These are phyloP conservation scores for Phaeodactylum tricornutum DNA, from an alignment of 108 stramenopile genomes.

Conservation along the genomic window DNA sequence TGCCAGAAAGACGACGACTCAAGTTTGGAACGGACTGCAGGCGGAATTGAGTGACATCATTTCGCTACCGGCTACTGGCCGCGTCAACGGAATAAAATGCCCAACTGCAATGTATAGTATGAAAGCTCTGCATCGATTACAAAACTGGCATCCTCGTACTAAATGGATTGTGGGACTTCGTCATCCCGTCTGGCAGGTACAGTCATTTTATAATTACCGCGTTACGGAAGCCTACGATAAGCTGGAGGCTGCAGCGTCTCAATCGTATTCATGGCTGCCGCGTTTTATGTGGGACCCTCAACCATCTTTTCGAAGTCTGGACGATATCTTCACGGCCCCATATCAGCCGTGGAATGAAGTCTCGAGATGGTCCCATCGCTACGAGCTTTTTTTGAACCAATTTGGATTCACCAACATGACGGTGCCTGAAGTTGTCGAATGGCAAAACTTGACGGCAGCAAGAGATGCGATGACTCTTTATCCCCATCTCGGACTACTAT, in stretches of 20 bases:
- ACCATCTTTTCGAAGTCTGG: too few relatives aligned
- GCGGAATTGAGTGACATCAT: conserved; percentile 7
- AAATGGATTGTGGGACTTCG: conserved; percentile 59
- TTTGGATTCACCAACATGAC: conserved; percentile 24
- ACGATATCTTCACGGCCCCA: neutral
- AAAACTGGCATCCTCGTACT: conserved; percentile 12
- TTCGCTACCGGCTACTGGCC: too few relatives aligned
- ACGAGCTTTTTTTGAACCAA: conserved; percentile 22
- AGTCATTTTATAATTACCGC: conserved; percentile 60
- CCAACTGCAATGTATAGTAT: conserved; percentile 12
- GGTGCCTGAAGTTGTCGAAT: conserved; percentile 3
- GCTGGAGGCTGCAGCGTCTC: neutral
- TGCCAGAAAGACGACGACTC: too few relatives aligned
- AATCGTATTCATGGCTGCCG: too few relatives aligned
- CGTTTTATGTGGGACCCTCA: too few relatives aligned
- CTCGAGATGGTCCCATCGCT: conserved; percentile 18
- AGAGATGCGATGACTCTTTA: conserved; percentile 5
- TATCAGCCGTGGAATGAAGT: conserved; percentile 16
- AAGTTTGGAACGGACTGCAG: too few relatives aligned
- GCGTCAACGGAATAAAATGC: conserved; percentile 27
- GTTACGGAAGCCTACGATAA: conserved; percentile 12
- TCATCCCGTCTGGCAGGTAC: conserved; percentile 59
- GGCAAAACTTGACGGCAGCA: neutral
- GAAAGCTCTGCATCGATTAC: conserved; percentile 8
- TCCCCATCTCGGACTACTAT: too few relatives aligned